phyloP scores from a whole-genome alignment of 208 protist species.

The Vickermania ingenoplastis region DNA sequence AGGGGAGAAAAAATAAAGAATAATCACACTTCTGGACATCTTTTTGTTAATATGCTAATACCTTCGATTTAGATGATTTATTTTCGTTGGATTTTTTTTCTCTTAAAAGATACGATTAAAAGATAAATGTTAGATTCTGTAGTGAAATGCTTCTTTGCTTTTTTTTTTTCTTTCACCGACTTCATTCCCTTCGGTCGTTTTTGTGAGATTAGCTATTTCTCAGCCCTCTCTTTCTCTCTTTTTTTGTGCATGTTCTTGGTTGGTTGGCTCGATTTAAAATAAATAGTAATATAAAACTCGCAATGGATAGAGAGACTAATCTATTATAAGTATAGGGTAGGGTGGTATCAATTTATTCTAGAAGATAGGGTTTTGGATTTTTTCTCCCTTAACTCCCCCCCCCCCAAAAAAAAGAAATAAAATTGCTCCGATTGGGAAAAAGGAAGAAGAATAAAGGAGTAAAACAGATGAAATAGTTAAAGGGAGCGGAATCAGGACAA shows the following conservation, averaged over 20 bases:
- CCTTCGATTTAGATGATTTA: not conserved
- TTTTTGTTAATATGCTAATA: too few relatives aligned
- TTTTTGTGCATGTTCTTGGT: too few relatives aligned
- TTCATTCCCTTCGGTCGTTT: not conserved
- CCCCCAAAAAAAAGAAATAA: too few relatives aligned
- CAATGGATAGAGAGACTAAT: too few relatives aligned
- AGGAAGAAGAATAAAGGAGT: not conserved
- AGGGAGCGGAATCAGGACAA: too few relatives aligned
- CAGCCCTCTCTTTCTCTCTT: not conserved
- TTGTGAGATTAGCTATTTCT: not conserved
- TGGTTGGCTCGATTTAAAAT: too few relatives aligned
- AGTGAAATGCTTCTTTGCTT: not conserved
- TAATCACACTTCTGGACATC: too few relatives aligned
- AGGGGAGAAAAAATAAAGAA: not conserved
- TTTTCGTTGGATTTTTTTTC: not conserved
- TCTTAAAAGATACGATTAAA: not conserved
- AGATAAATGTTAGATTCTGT: not conserved
- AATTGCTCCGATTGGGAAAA: not conserved
- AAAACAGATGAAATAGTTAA: too few relatives aligned
- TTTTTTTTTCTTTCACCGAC: slow-evolving; percentile 4
- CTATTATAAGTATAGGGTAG: not conserved
- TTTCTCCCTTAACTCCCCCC: too few relatives aligned
- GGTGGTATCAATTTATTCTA: not conserved
- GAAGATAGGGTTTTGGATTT: not conserved
- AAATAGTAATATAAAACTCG: too few relatives aligned